These are phyloP conservation scores for Aspergillus sp. DNA, from an alignment of 2,329 filamentous ascomycete species.

Conservation along the genomic window DNA sequence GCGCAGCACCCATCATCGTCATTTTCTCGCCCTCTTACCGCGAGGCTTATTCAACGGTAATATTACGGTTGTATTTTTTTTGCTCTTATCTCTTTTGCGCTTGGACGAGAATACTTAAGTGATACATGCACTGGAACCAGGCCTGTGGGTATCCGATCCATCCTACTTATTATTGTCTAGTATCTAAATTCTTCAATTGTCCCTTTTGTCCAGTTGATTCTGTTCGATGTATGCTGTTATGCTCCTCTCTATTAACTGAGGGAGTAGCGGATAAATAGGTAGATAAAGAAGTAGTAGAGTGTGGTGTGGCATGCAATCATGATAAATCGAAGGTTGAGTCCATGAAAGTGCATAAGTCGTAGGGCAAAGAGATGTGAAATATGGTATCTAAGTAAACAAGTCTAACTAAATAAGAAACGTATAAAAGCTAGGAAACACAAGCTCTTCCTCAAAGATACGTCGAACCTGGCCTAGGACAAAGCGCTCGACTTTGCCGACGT, in stretches of 20 bases:
- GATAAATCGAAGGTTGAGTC: background rate
- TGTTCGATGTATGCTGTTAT: background rate
- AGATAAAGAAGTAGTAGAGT: too few relatives aligned
- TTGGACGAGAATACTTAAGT: background rate
- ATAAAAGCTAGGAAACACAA: constrained; percentile 98
- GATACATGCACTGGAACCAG: background rate
- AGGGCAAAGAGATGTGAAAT: background rate
- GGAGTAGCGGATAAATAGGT: too few relatives aligned
- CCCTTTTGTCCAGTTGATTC: background rate
- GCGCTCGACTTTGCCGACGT: constrained; percentile 96
- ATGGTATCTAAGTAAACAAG: background rate
- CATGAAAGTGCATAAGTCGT: background rate
- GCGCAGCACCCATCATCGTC: background rate
- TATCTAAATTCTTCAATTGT: background rate
- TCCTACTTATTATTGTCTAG: background rate
- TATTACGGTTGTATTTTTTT: constrained; percentile 14
- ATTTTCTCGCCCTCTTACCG: background rate
- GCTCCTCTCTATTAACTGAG: background rate
- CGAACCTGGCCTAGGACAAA: constrained; percentile 96
- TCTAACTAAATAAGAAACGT: constrained; percentile 47
- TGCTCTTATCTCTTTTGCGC: background rate
- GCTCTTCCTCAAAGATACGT: constrained; percentile 96
- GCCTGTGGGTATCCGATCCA: background rate
- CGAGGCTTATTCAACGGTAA: constrained; percentile 16
- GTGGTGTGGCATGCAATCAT: too few relatives aligned